These are phyloP conservation scores for Crithidia sp. DNA, from an alignment of 208 protist genomes.

Conservation along the genomic window DNA sequence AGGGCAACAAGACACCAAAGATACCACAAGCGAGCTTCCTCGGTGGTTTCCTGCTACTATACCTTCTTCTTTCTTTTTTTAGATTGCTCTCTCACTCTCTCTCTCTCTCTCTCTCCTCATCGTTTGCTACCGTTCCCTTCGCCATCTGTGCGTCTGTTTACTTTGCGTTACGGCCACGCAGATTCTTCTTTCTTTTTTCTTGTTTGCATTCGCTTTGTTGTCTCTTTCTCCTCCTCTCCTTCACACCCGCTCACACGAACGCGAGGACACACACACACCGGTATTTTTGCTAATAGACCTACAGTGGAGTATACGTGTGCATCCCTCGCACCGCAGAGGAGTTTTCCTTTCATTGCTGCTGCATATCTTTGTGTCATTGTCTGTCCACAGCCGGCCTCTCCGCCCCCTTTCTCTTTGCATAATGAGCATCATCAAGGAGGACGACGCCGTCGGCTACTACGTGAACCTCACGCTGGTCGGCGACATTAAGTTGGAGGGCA, in stretches of 20 bases:
- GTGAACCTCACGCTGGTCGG: conserved; percentile 66
- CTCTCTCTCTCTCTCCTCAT: background rate
- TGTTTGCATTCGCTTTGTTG: conserved; percentile 13
- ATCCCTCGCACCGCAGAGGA: too few species aligned
- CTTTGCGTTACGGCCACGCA: background rate
- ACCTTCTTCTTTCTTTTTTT: too few species aligned
- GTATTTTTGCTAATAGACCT: too few species aligned
- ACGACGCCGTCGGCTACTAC: conserved; percentile 74
- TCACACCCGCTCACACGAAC: too few species aligned
- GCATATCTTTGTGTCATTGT: too few species aligned
- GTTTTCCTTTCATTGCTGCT: too few species aligned
- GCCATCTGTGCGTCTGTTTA: background rate
- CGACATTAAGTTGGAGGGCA: conserved; percentile 66
- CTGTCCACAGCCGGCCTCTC: background rate
- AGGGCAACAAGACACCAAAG: background rate
- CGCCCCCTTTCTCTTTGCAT: conserved; percentile 15
- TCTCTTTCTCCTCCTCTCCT: background rate
- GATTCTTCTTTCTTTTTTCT: conserved; percentile 13
- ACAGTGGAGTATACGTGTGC: too few species aligned
- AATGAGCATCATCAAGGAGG: conserved; percentile 63
- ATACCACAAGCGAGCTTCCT: too few species aligned
- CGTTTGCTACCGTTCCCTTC: too few species aligned
- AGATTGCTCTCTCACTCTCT: too few species aligned
- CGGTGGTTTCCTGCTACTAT: too few species aligned
- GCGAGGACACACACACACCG: too few species aligned